A percentile compares a stretch with the other conserved stretches of the same genome.
These are phyloP conservation scores for Parasarocladium wereldwijsianum DNA, from an alignment of 2,329 filamentous ascomycete genomes.

Conservation along the genomic window DNA sequence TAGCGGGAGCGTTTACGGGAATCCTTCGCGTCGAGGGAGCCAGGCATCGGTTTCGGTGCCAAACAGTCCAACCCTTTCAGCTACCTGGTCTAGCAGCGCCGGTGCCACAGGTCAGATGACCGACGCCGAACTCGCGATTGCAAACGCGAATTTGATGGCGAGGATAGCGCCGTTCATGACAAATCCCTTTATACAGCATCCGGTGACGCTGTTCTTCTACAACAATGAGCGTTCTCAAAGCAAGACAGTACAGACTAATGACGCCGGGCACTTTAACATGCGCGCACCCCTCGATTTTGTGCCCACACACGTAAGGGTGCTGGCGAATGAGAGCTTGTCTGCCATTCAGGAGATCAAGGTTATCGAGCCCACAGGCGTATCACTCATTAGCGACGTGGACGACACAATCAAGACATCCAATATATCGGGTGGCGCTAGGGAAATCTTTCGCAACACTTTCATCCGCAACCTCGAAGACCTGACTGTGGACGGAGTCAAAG, in stretches of 20 bases:
- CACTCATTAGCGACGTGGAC: slow-evolving; percentile 92
- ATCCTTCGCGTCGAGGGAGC: slow-evolving; percentile 16
- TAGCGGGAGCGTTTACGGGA: slow-evolving; percentile 15
- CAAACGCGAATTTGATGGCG: slow-evolving; percentile 79
- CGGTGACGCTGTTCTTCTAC: slow-evolving; percentile 91
- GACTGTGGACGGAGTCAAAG: slow-evolving; percentile 70
- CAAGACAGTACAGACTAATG: slow-evolving; percentile 70
- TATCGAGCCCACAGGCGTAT: slow-evolving; percentile 67
- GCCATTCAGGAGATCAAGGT: slow-evolving; percentile 64
- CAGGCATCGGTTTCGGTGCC: slow-evolving; percentile 24
- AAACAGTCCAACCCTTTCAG: slow-evolving; percentile 25
- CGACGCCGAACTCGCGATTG: slow-evolving; percentile 59
- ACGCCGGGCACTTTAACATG: slow-evolving; percentile 74
- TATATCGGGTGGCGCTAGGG: slow-evolving; percentile 71
- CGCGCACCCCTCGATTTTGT: slow-evolving; percentile 76
- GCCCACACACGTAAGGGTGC: slow-evolving; percentile 74
- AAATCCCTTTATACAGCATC: slow-evolving; percentile 59
- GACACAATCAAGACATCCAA: slow-evolving; percentile 95
- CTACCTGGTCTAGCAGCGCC: slow-evolving; percentile 18
- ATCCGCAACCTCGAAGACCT: slow-evolving; percentile 72
- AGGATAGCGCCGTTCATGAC: slow-evolving; percentile 82
- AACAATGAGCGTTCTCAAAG: slow-evolving; percentile 73
- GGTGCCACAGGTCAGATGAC: slow-evolving; percentile 43
- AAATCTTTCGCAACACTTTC: slow-evolving; percentile 95
- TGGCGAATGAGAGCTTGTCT: slow-evolving; percentile 76